A percentile compares a stretch with the other conserved stretches of the same genome.
Conservation (phyloP, 176 grass and related monocot genomes). For the Oryza glumipatula region DNA sequence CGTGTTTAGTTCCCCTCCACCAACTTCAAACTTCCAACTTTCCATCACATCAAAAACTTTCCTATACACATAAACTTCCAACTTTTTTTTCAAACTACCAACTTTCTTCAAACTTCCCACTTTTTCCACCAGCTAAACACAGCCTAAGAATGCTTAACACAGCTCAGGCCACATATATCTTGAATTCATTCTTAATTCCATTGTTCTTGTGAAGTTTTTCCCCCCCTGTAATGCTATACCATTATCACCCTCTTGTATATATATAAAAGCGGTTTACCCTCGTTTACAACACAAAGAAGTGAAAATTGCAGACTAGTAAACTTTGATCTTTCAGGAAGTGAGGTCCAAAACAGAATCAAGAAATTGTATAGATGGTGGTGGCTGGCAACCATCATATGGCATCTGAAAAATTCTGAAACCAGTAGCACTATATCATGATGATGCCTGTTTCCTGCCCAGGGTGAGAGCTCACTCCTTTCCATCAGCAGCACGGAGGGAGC, state of each 20-base stretch:
- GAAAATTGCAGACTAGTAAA: not conserved
- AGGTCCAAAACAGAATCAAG: conserved; percentile 43
- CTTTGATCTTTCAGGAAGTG: not conserved
- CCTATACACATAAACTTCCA: no score
- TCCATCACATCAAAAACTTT: no score
- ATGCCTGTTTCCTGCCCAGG: not conserved
- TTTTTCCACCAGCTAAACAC: no score
- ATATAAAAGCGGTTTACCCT: conserved; percentile 7
- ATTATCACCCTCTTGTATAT: conserved; percentile 7
- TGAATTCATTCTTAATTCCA: not conserved
- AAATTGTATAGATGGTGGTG: conserved; percentile 28
- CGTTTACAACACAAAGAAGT: conserved; percentile 24
- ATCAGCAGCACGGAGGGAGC: conserved; percentile 85
- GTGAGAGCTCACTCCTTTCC: conserved; percentile 69
- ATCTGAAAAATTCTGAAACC: conserved; percentile 16
- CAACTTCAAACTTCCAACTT: no score
- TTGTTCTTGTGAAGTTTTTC: not conserved
- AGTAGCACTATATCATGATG: not conserved
- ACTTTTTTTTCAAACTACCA: no score
- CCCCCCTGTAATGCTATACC: not conserved
- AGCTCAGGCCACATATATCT: not conserved
- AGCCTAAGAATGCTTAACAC: not conserved
- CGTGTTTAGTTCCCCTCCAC: no score
- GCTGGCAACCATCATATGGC: conserved; percentile 1
- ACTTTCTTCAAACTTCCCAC: no score